A percentile compares a stretch with the other conserved stretches of the same genome.
phyloP scores from a whole-genome alignment of 345 rosid species.

The Lumnitzera littorea region DNA sequence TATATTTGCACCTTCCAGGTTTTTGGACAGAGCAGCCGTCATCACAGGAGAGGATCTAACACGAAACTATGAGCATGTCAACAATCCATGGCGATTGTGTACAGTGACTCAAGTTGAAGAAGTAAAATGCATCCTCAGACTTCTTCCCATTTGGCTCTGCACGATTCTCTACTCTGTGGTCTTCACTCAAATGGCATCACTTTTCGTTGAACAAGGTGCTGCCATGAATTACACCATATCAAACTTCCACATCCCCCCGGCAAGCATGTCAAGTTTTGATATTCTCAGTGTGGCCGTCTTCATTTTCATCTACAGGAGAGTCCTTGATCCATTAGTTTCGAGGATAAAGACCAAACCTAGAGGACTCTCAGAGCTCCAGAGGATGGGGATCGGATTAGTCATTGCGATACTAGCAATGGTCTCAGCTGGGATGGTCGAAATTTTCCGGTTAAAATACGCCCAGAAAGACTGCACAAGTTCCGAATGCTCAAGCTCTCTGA shows the following conservation, averaged over 20 bases:
- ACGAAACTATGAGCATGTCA: slow-evolving; percentile 13
- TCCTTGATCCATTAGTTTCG: slow-evolving; percentile 58
- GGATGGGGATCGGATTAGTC: slow-evolving; percentile 88
- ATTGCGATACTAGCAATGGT: slow-evolving; percentile 77
- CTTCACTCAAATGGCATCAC: slow-evolving; percentile 97
- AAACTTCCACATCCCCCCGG: slow-evolving; percentile 63
- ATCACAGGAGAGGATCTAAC: slow-evolving; percentile 46
- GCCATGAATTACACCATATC: slow-evolving; percentile 61
- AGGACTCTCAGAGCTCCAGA: slow-evolving; percentile 78
- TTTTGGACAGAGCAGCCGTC: slow-evolving; percentile 84
- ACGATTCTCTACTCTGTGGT: slow-evolving; percentile 91
- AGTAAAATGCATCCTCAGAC: slow-evolving; percentile 83
- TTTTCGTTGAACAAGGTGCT: slow-evolving; percentile 96
- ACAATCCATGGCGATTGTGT: slow-evolving; percentile 70
- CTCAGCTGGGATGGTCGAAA: slow-evolving; percentile 68
- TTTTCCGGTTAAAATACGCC: slow-evolving; percentile 48
- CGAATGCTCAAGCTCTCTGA: slow-evolving; percentile 52
- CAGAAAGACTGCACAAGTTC: slow-evolving; percentile 30
- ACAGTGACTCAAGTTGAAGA: slow-evolving; percentile 90
- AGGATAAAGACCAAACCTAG: slow-evolving; percentile 33
- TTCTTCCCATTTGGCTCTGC: slow-evolving; percentile 95
- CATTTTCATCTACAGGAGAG: slow-evolving; percentile 66
- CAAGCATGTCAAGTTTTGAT: slow-evolving; percentile 98
- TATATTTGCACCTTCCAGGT: slow-evolving; percentile 26
- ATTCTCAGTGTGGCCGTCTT: slow-evolving; percentile 74